Conservation (phyloP, 352 stramenopile genomes). For the Thalassiosira pacifica region DNA sequence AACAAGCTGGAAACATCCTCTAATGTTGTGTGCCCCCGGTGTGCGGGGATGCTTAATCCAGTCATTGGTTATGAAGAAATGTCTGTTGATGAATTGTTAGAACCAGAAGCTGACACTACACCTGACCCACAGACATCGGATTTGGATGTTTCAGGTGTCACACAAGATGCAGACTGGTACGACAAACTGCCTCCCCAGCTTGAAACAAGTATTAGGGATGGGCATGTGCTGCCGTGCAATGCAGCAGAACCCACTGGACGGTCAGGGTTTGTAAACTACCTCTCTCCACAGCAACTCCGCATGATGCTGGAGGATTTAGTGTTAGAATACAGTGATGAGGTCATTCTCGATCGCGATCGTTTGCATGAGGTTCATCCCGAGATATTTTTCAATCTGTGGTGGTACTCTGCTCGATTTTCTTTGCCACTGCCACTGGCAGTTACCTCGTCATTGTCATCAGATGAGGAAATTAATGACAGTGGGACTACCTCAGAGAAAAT, state of each 20-base stretch:
- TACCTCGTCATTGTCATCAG: not conserved
- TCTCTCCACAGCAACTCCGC: constrained; percentile 77
- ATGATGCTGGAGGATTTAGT: constrained; percentile 75
- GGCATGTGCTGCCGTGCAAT: not conserved
- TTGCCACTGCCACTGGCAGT: constrained; percentile 82
- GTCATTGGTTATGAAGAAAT: constrained; percentile 78
- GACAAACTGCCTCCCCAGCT: constrained; percentile 74
- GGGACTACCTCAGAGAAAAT: not conserved
- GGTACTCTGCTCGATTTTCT: constrained; percentile 84
- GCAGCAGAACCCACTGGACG: constrained; percentile 22
- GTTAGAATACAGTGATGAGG: constrained; percentile 79
- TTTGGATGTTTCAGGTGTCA: constrained; percentile 35
- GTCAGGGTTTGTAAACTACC: constrained; percentile 75
- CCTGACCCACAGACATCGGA: constrained; percentile 4
- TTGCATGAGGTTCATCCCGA: constrained; percentile 71
- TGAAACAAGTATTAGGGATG: constrained; percentile 52
- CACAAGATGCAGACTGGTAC: constrained; percentile 36
- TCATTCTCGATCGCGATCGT: constrained; percentile 70
- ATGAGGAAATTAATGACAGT: constrained; percentile 9
- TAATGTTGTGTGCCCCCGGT: constrained; percentile 76
- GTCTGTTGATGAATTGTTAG: constrained; percentile 62
- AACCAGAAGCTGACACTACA: constrained; percentile 7
- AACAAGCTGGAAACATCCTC: constrained; percentile 59
- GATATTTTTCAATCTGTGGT: constrained; percentile 87
- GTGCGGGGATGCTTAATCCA: constrained; percentile 68